These are phyloP conservation scores for Alternaria brassicae DNA, from an alignment of 2,329 filamentous ascomycete genomes.

Conservation along the genomic window DNA sequence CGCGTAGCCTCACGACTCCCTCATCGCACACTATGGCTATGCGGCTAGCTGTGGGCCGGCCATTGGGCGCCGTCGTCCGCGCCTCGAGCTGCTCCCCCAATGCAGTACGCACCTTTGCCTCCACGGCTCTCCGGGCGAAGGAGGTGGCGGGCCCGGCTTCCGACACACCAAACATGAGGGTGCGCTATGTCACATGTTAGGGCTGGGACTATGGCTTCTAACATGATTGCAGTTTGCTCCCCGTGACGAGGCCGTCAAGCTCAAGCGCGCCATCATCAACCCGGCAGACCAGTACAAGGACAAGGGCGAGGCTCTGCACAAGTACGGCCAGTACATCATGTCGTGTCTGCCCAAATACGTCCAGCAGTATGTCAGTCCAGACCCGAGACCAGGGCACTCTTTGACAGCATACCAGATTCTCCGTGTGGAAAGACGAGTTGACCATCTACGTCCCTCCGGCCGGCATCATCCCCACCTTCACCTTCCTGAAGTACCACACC, in stretches of 20 bases:
- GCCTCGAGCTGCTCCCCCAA: conserved; percentile 42
- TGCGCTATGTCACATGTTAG: conserved; percentile 27
- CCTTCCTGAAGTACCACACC: conserved; percentile 97
- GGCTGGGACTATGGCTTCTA: conserved; percentile 17
- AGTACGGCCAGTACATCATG: conserved; percentile 96
- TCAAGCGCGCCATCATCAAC: conserved; percentile 84
- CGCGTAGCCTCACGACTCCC: conserved; percentile 30
- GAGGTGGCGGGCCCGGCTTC: conserved; percentile 52
- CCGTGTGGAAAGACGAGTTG: conserved; percentile 99
- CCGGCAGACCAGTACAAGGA: conserved; percentile 90
- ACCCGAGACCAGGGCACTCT: not conserved
- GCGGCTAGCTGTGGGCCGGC: conserved; percentile 50
- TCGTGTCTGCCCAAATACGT: conserved; percentile 96
- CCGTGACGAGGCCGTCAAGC: conserved; percentile 56
- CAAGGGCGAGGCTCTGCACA: conserved; percentile 87
- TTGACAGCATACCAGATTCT: conserved; percentile 65
- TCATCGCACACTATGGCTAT: conserved; percentile 49
- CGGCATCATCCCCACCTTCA: conserved; percentile 89
- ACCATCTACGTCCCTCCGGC: conserved; percentile 89
- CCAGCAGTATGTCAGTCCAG: conserved; percentile 69
- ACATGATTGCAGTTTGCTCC: conserved; percentile 50
- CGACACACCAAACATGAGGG: conserved; percentile 57
- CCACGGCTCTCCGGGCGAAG: conserved; percentile 52
- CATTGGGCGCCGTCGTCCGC: conserved; percentile 49
- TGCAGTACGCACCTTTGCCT: conserved; percentile 53